phyloP scores from a whole-genome alignment of 208 protist species.

The Trypanosoma mega region DNA sequence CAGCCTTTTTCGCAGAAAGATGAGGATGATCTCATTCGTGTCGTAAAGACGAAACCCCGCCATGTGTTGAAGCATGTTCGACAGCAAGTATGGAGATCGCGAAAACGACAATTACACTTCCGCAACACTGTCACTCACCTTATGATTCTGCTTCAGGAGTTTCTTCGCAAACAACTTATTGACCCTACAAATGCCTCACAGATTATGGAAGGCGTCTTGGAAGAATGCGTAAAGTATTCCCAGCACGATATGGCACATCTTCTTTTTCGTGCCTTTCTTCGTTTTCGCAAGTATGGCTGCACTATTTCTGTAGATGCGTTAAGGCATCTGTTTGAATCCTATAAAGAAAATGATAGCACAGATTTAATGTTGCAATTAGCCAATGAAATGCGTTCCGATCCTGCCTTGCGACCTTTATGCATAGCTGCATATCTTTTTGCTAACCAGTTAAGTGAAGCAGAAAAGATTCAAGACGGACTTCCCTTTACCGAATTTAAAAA shows the following conservation, averaged over 20 bases:
- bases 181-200: constrained; percentile 74
- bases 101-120: constrained; percentile 85
- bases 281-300: constrained; percentile 90
- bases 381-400: constrained; percentile 75
- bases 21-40: constrained; percentile 79
- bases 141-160: constrained; percentile 90
- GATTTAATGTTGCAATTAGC: constrained; percentile 87
- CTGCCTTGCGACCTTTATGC: constrained; percentile 73
- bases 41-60: constrained; percentile 84
- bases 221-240: constrained; percentile 82
- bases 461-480: constrained; percentile 56
- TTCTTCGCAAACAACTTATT: constrained; percentile 83
- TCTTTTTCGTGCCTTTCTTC: constrained; percentile 84
- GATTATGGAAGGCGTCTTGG: constrained; percentile 88
- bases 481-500: constrained; percentile 40
- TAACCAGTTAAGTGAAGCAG: constrained; percentile 54
- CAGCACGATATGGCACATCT: constrained; percentile 91
- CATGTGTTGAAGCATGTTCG: constrained; percentile 87
- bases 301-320: constrained; percentile 71
- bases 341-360: constrained; percentile 76
- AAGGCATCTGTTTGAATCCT: constrained; percentile 85
- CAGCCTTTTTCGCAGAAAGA: constrained; percentile 85
- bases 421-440: constrained; percentile 86
- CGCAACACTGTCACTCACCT: constrained; percentile 88
- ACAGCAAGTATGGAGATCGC: constrained; percentile 86